Evolutionary conservation across 202 grass and related monocot genomes (phyloP).

Genomic region (Eragrostis tef): DNA sequence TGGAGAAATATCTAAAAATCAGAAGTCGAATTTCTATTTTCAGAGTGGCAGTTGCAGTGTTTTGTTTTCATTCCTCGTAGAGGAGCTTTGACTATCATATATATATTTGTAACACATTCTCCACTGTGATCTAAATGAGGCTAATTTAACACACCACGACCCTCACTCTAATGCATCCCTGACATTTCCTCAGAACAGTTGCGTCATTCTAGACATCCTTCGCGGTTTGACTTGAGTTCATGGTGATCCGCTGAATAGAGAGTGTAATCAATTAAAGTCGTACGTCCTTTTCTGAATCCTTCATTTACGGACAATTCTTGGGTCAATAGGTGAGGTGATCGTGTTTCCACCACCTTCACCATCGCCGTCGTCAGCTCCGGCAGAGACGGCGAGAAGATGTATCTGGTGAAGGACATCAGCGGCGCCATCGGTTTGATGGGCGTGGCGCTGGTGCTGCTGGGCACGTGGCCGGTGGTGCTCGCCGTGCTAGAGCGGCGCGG

Average conservation of each 20-base stretch:
- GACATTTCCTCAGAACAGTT: not conserved
- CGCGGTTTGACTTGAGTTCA: no score
- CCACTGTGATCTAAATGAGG: not conserved
- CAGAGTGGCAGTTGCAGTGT: not conserved
- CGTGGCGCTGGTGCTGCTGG: conserved; percentile 70
- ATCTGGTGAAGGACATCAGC: conserved; percentile 74
- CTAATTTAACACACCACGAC: not conserved
- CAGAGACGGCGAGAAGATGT: conserved; percentile 51
- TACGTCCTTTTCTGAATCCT: not conserved
- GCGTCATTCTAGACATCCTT: not conserved
- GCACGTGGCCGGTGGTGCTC: conserved; percentile 90
- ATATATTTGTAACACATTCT: not conserved
- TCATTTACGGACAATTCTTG: not conserved
- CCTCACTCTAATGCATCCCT: not conserved
- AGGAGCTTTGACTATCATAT: not conserved
- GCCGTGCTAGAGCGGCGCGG: conserved; percentile 82
- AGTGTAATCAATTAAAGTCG: no score
- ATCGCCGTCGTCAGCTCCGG: no score
- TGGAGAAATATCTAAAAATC: no score
- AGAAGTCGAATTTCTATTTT: no score
- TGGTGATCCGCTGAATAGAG: no score
- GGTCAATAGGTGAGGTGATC: not conserved
- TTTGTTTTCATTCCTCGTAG: not conserved
- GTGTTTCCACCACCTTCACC: no score
- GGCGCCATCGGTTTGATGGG: conserved; percentile 77